Conservation (phyloP, 192 early-diverging fungal genomes). For the Rhizophlyctis rosea region DNA sequence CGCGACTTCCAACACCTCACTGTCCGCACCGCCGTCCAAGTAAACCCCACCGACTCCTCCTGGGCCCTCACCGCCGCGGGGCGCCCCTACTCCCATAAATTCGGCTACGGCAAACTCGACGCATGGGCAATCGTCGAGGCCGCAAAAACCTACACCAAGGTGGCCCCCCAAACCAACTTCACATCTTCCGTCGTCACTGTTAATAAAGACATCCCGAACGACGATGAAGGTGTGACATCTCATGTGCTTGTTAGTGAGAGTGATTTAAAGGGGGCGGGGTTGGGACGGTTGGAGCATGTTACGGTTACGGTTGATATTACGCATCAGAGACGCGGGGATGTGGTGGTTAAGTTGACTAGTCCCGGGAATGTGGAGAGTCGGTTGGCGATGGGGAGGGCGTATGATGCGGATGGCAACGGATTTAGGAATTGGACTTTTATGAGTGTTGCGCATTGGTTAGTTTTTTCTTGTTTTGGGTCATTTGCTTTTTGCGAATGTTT, state of each 20-base stretch:
- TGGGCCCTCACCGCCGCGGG: constrained; percentile 72
- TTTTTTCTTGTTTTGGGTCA: background rate
- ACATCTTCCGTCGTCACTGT: constrained; percentile 39
- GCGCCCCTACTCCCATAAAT: constrained; percentile 85
- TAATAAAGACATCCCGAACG: constrained; percentile 52
- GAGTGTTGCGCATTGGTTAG: constrained; percentile 93
- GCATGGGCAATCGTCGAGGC: constrained; percentile 75
- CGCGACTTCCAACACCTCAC: constrained; percentile 88
- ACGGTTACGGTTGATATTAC: constrained; percentile 81
- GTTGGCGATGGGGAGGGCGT: constrained; percentile 61
- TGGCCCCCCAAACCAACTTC: constrained; percentile 64
- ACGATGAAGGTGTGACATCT: constrained; percentile 25
- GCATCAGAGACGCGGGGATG: constrained; percentile 80
- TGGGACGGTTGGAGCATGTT: constrained; percentile 73
- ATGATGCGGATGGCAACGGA: constrained; percentile 66
- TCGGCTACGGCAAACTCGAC: constrained; percentile 90
- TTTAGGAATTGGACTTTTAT: constrained; percentile 90
- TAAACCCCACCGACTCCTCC: constrained; percentile 64
- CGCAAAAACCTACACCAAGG: constrained; percentile 62
- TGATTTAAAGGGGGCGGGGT: constrained; percentile 38
- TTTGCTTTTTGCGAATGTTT: no score
- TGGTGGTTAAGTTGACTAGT: constrained; percentile 77
- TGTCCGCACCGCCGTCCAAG: constrained; percentile 71
- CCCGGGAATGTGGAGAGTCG: constrained; percentile 65
- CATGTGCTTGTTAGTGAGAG: constrained; percentile 42